phyloP scores from a whole-genome alignment of 1,139 yeast genomes.

The Hanseniaspora sp. region DNA sequence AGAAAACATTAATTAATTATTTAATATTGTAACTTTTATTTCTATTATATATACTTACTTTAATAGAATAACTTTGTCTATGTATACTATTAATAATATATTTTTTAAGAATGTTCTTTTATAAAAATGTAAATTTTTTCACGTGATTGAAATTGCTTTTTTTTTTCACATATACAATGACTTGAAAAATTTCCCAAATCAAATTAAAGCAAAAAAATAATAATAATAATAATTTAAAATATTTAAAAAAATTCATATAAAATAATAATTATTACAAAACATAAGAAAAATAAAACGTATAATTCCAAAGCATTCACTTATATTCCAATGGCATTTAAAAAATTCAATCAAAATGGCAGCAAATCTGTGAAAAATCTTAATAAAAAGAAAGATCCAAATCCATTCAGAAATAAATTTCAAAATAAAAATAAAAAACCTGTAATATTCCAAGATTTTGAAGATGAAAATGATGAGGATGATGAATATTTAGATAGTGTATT shows the following conservation, averaged over 20 bases:
- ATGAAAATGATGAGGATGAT: constrained; percentile 24
- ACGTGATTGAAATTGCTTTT: constrained; percentile 6
- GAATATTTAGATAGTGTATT: constrained; percentile 21
- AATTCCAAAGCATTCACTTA: too few species aligned
- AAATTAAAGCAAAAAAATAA: too few species aligned
- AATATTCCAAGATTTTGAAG: constrained; percentile 20
- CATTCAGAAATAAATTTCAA: constrained; percentile 10
- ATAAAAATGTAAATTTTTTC: neutral
- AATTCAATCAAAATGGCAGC: neutral
- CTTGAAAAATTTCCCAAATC: neutral
- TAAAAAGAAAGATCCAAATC: constrained; percentile 1
- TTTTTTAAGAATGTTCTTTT: too few species aligned
- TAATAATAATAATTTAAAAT: too few species aligned
- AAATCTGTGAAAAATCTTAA: neutral
- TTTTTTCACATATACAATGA: neutral
- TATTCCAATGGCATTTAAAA: neutral
- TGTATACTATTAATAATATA: too few species aligned
- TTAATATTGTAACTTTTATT: too few species aligned
- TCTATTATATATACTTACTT: neutral
- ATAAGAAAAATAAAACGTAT: too few species aligned
- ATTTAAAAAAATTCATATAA: too few species aligned
- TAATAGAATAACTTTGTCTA: neutral
- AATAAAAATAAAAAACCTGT: constrained; percentile 6
- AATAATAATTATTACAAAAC: too few species aligned
- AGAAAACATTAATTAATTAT: too few species aligned